Conservation (phyloP, 83 land plant genomes). For the Picea abies region DNA sequence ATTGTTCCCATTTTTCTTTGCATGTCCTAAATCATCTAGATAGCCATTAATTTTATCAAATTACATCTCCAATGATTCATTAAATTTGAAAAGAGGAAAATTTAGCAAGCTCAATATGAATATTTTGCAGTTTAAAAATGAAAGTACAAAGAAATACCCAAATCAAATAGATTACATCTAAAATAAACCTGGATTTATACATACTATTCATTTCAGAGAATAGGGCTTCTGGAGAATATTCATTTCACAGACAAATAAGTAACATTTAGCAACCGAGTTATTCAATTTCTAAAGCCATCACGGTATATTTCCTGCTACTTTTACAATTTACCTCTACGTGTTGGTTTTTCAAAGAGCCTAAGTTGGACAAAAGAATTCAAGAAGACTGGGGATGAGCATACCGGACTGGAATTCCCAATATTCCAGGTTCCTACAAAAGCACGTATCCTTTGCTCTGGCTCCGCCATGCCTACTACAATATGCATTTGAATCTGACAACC, state of each 20-base stretch:
- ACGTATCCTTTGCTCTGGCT: slow-evolving; percentile 40
- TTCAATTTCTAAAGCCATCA: background rate
- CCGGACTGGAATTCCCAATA: slow-evolving; percentile 51
- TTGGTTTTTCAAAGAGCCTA: no score
- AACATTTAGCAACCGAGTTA: background rate
- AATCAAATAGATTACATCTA: background rate
- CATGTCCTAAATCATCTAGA: background rate
- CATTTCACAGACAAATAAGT: background rate
- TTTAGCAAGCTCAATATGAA: background rate
- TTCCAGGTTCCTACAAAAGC: slow-evolving; percentile 58
- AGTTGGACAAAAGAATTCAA: background rate
- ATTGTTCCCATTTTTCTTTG: slow-evolving; percentile 3
- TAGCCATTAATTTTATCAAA: no score
- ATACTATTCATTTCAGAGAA: background rate
- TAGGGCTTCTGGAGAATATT: no score
- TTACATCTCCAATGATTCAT: no score
- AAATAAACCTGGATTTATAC: background rate
- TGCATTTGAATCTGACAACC: slow-evolving; percentile 40
- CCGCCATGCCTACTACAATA: slow-evolving; percentile 34
- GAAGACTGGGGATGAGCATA: background rate
- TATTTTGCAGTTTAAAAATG: background rate
- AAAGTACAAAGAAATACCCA: background rate
- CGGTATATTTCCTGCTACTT: background rate
- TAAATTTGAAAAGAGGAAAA: no score
- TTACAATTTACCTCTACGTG: no score